phyloP scores from a whole-genome alignment of 2,329 filamentous ascomycete genomes.

The Phaeosphaeria sp. region DNA sequence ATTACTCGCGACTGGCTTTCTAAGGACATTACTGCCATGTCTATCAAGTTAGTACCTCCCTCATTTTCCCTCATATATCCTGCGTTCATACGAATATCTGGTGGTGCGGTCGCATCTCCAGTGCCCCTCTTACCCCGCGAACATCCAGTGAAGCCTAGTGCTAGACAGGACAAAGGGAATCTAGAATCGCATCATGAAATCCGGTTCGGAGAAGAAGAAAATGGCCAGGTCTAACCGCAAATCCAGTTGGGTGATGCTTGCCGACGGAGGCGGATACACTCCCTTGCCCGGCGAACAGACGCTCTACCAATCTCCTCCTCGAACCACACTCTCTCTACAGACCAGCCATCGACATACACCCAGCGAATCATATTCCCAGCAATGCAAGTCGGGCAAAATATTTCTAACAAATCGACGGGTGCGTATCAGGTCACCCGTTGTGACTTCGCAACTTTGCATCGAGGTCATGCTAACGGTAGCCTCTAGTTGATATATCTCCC shows the following conservation, averaged over 20 bases:
- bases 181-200: conserved; percentile 9
- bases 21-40: conserved; percentile 37
- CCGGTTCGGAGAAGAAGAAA: conserved; percentile 21
- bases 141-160: conserved; percentile 6
- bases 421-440: conserved; percentile 40
- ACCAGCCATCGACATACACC: conserved; percentile 71
- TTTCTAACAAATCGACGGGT: conserved; percentile 88
- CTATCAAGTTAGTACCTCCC: conserved; percentile 48
- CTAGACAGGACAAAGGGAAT: not conserved
- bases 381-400: conserved; percentile 76
- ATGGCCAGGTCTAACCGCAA: conserved; percentile 43
- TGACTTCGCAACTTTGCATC: conserved; percentile 3
- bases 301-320: conserved; percentile 78
- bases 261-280: conserved; percentile 74
- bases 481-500: conserved; percentile 88
- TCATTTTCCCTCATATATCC: not conserved
- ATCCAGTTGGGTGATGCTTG: conserved; percentile 89
- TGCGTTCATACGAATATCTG: not conserved
- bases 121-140: conserved; percentile 16
- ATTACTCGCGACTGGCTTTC: conserved; percentile 21
- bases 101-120: conserved; percentile 3
- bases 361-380: conserved; percentile 69
- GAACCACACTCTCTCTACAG: conserved; percentile 78
- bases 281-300: conserved; percentile 84
- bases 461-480: conserved; percentile 6